Evolutionary conservation across 1,284 basidiomycete species (phyloP), one percentile per base, ranked within the genome.

Genomic region (Pisolithus thermaeus): DNA sequence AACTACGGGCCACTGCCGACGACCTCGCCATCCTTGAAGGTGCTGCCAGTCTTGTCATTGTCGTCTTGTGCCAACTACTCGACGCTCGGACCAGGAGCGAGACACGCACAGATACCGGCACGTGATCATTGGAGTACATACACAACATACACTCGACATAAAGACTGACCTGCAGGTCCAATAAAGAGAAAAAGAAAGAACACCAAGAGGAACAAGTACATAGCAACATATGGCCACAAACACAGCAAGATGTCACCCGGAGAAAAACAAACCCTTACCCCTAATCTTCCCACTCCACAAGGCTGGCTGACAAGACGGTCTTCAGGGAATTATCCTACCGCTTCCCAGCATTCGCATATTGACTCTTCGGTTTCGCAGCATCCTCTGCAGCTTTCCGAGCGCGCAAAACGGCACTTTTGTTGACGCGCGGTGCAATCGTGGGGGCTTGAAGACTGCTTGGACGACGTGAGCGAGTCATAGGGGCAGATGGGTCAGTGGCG

Each of bases 401-500:
- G 23, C 89, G 75, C 49, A 91, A 65, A n/a, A 82, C 68, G 2
- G 88, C 86, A 57, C 84, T 89, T 66, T 78, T 81, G 66, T 91
- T 91, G 51, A 75, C 78, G 47, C 86, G 74, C 6, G 88, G 88
- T 2, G 71, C 67, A 55, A 90, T 84, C 2, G 74, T 72, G 1
- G 87, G 86, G 3, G 72, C 72, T 47, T 69, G 67, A 39, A 79
- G 61, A 58, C 80, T 86, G 60, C 77, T 79, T 4, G 77, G 80
- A 16, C 81, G 80, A 30, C 69, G 72, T 5, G 44, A 9, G 18
- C 25, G 42, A 14, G 23, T 30, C 16, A 23, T 25, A 40, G 38
- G 52, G 25, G 47, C 46, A 59, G 67, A 55, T 47, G 65, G 38
- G 32, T 58, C 48, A 5, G 54, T n/a, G 55, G 61, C 51, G n/a